These are phyloP conservation scores for Naematelia aurantialba DNA, from an alignment of 768 basidiomycete genomes.

Conservation along the genomic window DNA sequence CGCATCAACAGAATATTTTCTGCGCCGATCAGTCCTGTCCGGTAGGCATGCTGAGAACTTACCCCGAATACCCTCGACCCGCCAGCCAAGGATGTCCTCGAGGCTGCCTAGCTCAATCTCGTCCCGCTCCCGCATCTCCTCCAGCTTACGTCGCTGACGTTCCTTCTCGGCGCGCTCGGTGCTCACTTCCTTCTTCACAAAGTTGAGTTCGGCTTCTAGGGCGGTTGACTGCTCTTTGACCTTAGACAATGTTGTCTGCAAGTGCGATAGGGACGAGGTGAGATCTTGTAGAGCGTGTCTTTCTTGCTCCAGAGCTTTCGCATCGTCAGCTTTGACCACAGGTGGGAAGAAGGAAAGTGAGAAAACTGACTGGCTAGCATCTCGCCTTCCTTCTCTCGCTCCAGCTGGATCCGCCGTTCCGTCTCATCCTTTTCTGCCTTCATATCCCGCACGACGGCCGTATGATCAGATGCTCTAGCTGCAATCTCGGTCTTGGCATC, in stretches of 20 bases:
- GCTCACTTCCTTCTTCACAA: slow-evolving; percentile 23
- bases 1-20: slow-evolving; percentile 67
- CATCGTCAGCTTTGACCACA: slow-evolving; percentile 56
- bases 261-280: slow-evolving; percentile 64
- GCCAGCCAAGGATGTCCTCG: slow-evolving; percentile 61
- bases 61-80: slow-evolving; percentile 73
- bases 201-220: slow-evolving; percentile 35
- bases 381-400: slow-evolving; percentile 74
- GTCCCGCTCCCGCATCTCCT: slow-evolving; percentile 57
- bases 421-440: slow-evolving; percentile 62
- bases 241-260: slow-evolving; percentile 60
- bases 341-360: slow-evolving; percentile 56
- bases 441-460: slow-evolving; percentile 61
- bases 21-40: slow-evolving; percentile 11
- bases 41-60: slow-evolving; percentile 16
- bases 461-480: slow-evolving; percentile 63
- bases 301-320: slow-evolving; percentile 40
- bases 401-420: slow-evolving; percentile 68
- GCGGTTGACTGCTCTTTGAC: slow-evolving; percentile 55
- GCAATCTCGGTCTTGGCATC: slow-evolving; percentile 67
- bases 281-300: slow-evolving; percentile 55
- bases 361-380: slow-evolving; percentile 67
- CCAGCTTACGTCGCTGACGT: slow-evolving; percentile 61
- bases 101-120: slow-evolving; percentile 60
- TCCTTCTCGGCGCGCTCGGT: slow-evolving; percentile 59